A percentile compares a stretch with the other conserved stretches of the same genome.
These are phyloP conservation scores for Climacium dendroides DNA, from an alignment of 225 moss, liverwort and hornwort genomes.

Conservation along the genomic window DNA sequence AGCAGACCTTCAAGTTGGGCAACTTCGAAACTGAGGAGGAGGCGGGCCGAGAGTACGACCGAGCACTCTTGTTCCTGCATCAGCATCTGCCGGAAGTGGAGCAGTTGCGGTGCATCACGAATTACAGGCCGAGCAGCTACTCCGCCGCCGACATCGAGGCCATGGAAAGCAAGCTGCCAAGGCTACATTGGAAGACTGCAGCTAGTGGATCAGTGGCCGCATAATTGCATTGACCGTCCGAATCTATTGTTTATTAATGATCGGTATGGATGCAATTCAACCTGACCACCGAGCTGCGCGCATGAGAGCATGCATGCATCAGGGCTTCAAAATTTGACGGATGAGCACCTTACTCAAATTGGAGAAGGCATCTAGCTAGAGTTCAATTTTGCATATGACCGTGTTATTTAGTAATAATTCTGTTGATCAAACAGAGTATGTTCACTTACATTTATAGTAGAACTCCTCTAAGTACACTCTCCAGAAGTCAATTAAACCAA, in stretches of 20 bases:
- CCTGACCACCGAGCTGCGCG: neutral
- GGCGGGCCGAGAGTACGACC: no score
- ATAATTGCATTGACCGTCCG: no score
- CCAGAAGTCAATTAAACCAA: no score
- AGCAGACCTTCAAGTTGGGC: no score
- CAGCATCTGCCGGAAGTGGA: no score
- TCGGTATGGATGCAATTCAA: neutral
- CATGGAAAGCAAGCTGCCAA: no score
- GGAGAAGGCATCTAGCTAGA: neutral
- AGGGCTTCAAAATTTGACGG: neutral
- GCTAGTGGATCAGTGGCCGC: neutral
- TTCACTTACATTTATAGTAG: neutral
- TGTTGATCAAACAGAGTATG: neutral
- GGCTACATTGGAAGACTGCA: accelerated
- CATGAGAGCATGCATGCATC: neutral
- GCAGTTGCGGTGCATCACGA: no score
- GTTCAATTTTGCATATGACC: neutral
- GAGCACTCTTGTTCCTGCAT: no score
- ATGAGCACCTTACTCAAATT: neutral
- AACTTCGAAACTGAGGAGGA: no score
- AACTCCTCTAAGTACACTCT: no score
- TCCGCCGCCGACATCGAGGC: no score
- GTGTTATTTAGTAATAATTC: neutral
- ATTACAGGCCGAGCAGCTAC: no score
- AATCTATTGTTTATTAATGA: neutral